phyloP scores from a whole-genome alignment of 345 rosid genomes.

The Microcos paniculata region DNA sequence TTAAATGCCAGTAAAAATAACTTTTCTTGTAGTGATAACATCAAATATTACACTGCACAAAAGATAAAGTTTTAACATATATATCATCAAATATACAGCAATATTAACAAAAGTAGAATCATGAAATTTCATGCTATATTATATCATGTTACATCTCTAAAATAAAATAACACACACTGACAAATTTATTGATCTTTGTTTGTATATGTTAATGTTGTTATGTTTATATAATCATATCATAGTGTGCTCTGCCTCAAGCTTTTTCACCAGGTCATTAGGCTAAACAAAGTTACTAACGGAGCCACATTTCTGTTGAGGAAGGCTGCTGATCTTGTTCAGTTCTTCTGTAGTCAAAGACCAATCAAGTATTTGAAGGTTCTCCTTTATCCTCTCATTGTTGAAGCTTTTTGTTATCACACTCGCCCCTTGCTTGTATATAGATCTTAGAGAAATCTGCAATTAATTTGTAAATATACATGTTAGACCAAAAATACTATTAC shows the following conservation, averaged over 20 bases:
- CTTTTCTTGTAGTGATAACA: no score
- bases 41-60: no score
- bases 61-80: no score
- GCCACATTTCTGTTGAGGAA: neutral
- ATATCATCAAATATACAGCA: no score
- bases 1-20: no score
- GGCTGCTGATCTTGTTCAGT: neutral
- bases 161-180: no score
- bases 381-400: constrained; percentile 33
- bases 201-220: no score
- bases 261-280: neutral
- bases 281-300: neutral
- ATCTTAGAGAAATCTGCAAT: constrained; percentile 27
- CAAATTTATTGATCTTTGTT: no score
- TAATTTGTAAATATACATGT: no score
- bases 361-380: constrained; percentile 31
- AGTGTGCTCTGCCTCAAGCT: neutral
- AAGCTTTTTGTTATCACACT: constrained; percentile 27
- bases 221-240: neutral
- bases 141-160: no score
- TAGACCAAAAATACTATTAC: neutral
- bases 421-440: constrained; percentile 34
- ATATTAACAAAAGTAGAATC: no score
- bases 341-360: neutral
- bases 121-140: no score